Evolutionary conservation across 352 stramenopile species (phyloP), one percentile per base, ranked within the genome.

Genomic region (Achlya hypogyna): DNA sequence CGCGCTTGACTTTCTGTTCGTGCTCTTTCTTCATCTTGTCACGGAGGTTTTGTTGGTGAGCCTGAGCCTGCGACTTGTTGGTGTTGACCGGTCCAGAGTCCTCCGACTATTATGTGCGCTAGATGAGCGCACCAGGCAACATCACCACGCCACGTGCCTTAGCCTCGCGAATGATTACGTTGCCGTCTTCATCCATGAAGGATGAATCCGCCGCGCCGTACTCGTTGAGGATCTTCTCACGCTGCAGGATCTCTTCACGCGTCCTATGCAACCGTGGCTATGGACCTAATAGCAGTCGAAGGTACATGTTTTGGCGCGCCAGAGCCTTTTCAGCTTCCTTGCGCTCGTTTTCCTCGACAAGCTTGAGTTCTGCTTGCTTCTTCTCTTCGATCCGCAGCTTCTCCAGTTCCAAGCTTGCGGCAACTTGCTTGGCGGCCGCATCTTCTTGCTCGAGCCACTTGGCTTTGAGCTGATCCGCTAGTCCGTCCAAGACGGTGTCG

Each of bases 161-260:
- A 71, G 89, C 79, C 52, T 77, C 79, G 22, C 77, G 83, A 72
- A 89, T 85, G 69, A 91, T 76, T 16, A 93, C 73, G 68, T 93
- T 91, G 45, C 82, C 85, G 16, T 91, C 81, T 69, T 93, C 85
- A 62, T 93, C 85, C 63, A 91, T 88, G 73, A 91, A 82, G 0
- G 82, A 89, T 65, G 89, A 79, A 34, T 80, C 74, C 14, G 78
- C 88, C 66, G 89, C 87, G 31, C 85, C 85, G 63, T 93, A 93
- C 54, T 80, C 80, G 43, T 71, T 88, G 54, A 93, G 85, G 53
- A 93, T 78, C 68, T 91, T 85, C 69, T 93, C 85, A 0, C 82
- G 75, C 40, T 79, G 74, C 1, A 72, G 74, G 6, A 93, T 73
- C 66, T 93, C 78, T 51, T 91, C 75, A 0, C 80, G 74, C n/a